Percentiles rank a stretch among this genome's conserved stretches.
Conservation (phyloP, 2,329 filamentous ascomycete species). For the Cladosporium sp. region DNA sequence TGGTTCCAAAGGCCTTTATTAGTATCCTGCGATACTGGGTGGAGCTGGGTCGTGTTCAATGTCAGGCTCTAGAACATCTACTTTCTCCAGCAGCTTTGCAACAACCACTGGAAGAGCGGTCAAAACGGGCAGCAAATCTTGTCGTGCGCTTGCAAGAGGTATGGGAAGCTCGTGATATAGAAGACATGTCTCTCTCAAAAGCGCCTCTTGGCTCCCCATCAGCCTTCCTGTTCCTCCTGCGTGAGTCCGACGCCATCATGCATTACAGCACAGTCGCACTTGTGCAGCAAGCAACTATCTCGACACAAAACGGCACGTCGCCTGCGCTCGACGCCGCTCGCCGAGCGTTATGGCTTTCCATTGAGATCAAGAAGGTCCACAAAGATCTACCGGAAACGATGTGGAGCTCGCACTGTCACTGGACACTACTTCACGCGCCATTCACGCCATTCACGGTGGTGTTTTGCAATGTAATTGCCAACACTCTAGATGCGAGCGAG, state of each 20-base stretch:
- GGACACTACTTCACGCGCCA: constrained; percentile 47
- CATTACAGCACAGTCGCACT: constrained; percentile 16
- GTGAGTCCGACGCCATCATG: constrained; percentile 13
- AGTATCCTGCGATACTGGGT: constrained; percentile 53
- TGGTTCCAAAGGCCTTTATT: constrained; percentile 39
- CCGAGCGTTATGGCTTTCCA: constrained; percentile 9
- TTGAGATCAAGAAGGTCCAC: constrained; percentile 2
- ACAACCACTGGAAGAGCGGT: constrained; percentile 11
- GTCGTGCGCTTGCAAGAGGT: constrained; percentile 8
- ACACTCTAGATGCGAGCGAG: constrained; percentile 4
- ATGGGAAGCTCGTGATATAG: constrained; percentile 1
- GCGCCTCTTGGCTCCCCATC: neutral
- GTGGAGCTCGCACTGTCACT: constrained; percentile 15
- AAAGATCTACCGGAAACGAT: constrained; percentile 12
- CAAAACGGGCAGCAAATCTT: constrained; percentile 6
- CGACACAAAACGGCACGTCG: constrained; percentile 7
- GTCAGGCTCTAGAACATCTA: constrained; percentile 38
- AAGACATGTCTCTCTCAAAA: neutral
- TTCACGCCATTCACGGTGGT: constrained; percentile 59
- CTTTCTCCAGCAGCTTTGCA: constrained; percentile 13
- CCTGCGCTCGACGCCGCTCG: constrained; percentile 17
- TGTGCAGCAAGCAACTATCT: constrained; percentile 16
- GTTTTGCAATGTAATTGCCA: constrained; percentile 37
- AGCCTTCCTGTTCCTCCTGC: neutral
- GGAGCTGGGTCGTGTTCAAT: constrained; percentile 53